Evolutionary conservation across 768 basidiomycete genomes (phyloP).

Genomic region (Fistulinella prunicolor): DNA sequence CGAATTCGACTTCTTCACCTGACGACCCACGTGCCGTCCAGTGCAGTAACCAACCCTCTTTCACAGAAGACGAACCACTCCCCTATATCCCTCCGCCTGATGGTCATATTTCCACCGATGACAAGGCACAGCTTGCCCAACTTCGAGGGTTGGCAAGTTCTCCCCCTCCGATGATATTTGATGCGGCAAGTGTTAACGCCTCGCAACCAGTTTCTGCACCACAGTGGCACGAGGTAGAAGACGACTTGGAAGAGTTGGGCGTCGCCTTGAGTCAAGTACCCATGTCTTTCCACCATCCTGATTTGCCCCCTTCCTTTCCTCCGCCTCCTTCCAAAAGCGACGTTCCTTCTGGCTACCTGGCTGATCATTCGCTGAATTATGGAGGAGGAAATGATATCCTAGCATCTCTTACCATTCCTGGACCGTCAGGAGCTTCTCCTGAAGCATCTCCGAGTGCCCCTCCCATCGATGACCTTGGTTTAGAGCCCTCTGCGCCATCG

Average conservation of each 20-base stretch:
- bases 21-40: conserved; percentile 7
- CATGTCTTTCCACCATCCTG: conserved; percentile 6
- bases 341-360: conserved; percentile 36
- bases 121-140: conserved; percentile 55
- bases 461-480: conserved; percentile 23
- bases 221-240: conserved; percentile 51
- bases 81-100: conserved; percentile 33
- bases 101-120: conserved; percentile 67
- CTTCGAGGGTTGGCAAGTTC: conserved; percentile 51
- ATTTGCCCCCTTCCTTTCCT: conserved; percentile 24
- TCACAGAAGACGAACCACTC: conserved; percentile 17
- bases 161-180: conserved; percentile 38
- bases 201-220: conserved; percentile 43
- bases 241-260: conserved; percentile 30
- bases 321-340: conserved; percentile 40
- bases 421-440: conserved; percentile 46
- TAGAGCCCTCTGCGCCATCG: conserved; percentile 49
- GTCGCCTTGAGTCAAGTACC: conserved; percentile 7
- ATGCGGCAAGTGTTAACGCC: conserved; percentile 15
- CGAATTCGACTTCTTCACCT: conserved; percentile 12
- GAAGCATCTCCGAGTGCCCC: conserved; percentile 36
- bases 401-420: conserved; percentile 34
- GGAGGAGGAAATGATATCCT: conserved; percentile 29
- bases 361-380: conserved; percentile 38
- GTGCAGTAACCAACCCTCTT: conserved; percentile 1